Evolutionary conservation across 1,284 basidiomycete genomes (phyloP), one percentile per base, ranked within the genome.

Genomic region (Vanrija pseudolonga): DNA sequence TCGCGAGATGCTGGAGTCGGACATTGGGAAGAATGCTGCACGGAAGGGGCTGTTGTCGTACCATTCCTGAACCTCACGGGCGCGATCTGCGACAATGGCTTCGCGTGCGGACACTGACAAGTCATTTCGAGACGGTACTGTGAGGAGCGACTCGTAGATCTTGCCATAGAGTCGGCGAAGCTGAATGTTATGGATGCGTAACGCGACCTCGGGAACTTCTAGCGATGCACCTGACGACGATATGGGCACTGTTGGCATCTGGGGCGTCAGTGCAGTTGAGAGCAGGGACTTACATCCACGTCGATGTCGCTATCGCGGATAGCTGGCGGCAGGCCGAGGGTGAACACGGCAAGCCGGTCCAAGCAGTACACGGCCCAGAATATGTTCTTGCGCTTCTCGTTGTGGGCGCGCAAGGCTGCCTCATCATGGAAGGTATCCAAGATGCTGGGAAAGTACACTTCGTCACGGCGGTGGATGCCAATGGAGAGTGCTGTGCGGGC

Each of bases 331-430:
- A 32, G 50, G 7, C 50, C 49, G 11, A 55, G 36, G 23, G 45
- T 55, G 36, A 38, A 49, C 24, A 43, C 39, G 15, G 46, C 45
- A 40, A 59, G 42, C 19, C 57, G 48, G 38, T 59, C 57, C 15
- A 56, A 37, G 23, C 45, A 23, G 18, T 59, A 59, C 7, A 59
- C 24, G 14, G 57, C 49, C 57, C 57, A 59, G 42, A 59, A 59
- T 3, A 55, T 43, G 17, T 49, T 51, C 20, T 51, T 55, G 14
- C 57, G 39, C 18, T 40, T 23, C 38, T 50, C 36, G 20, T 57
- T 56, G 24, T 44, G 46, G 14, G 39, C 20, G 15, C 49, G n/a
- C 17, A 48, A 36, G 4, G 32, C 47, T 8, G 24, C 28, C 28
- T 49, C 43, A 32, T 44, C 38, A 3, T 39, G 11, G 12, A 32